Evolutionary conservation across 2,329 filamentous ascomycete genomes (phyloP).

Genomic region (Rutstroemia sp.): DNA sequence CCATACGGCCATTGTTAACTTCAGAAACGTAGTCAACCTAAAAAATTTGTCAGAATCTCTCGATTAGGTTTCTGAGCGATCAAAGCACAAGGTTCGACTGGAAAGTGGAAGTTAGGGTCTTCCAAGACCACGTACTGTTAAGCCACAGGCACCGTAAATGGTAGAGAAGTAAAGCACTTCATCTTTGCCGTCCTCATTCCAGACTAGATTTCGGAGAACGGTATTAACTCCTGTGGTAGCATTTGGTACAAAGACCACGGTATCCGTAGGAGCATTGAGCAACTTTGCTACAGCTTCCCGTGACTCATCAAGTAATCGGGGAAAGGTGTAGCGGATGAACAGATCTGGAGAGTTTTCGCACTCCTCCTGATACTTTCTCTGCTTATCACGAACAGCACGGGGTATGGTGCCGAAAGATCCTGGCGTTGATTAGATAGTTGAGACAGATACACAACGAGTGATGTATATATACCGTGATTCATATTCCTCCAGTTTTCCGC

Average conservation of each 20-base stretch:
- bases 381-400: conserved; percentile 46
- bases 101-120: neutral
- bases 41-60: neutral
- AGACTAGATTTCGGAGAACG: conserved; percentile 68
- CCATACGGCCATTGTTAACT: conserved; percentile 40
- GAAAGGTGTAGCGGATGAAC: conserved; percentile 66
- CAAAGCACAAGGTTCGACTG: neutral
- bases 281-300: conserved; percentile 57
- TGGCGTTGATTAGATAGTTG: conserved; percentile 5
- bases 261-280: conserved; percentile 57
- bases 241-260: conserved; percentile 72
- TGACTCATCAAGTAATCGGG: conserved; percentile 53
- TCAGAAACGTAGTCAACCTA: conserved; percentile 58
- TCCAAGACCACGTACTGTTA: conserved; percentile 42
- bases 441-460: neutral
- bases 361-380: conserved; percentile 57
- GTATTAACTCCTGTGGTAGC: conserved; percentile 74
- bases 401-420: conserved; percentile 80
- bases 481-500: conserved; percentile 28
- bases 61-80: neutral
- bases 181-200: conserved; percentile 53
- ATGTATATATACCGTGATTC: conserved; percentile 30
- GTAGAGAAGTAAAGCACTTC: conserved; percentile 67
- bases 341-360: conserved; percentile 64
- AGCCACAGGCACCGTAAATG: conserved; percentile 52